phyloP scores from a whole-genome alignment of 768 basidiomycete genomes.

The Termitomyces sp. region DNA sequence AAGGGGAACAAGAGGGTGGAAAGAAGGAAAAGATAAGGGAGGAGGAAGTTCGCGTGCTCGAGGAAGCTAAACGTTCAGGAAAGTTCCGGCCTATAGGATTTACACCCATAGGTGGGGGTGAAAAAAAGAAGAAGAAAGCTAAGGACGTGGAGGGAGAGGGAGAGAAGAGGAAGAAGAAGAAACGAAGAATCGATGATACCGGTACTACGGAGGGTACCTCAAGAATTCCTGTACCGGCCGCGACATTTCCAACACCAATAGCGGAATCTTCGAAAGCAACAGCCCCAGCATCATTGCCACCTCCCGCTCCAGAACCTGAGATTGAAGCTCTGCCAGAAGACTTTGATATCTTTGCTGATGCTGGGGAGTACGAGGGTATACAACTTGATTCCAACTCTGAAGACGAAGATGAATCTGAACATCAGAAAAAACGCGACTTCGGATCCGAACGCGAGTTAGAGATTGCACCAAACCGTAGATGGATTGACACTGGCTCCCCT shows the following conservation, averaged over 20 bases:
- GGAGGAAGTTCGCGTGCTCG: slow-evolving; percentile 28
- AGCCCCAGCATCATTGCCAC: slow-evolving; percentile 2
- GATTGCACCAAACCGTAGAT: slow-evolving; percentile 22
- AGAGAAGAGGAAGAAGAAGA: slow-evolving; percentile 52
- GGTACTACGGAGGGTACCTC: slow-evolving; percentile 15
- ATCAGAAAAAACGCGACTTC: background rate
- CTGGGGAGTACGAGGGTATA: slow-evolving; percentile 76
- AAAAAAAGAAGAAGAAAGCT: slow-evolving; percentile 49
- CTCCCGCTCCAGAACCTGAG: slow-evolving; percentile 21
- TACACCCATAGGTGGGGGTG: slow-evolving; percentile 48
- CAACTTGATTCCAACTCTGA: slow-evolving; percentile 50
- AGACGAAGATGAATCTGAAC: slow-evolving; percentile 37
- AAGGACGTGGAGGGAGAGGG: slow-evolving; percentile 30
- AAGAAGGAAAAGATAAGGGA: slow-evolving; percentile 19
- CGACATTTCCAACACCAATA: background rate
- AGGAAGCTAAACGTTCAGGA: slow-evolving; percentile 42
- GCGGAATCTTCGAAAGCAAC: background rate
- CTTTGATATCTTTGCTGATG: slow-evolving; percentile 84
- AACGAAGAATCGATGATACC: slow-evolving; percentile 23
- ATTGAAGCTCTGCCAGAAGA: slow-evolving; percentile 46
- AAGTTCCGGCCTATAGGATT: slow-evolving; percentile 62
- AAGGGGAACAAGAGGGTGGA: slow-evolving; percentile 12
- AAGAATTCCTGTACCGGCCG: background rate
- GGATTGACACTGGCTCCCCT: slow-evolving; percentile 37
- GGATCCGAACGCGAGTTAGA: background rate